Evolutionary conservation across 2,329 filamentous ascomycete genomes (phyloP).

Genomic region (Colletotrichum plurivorum): DNA sequence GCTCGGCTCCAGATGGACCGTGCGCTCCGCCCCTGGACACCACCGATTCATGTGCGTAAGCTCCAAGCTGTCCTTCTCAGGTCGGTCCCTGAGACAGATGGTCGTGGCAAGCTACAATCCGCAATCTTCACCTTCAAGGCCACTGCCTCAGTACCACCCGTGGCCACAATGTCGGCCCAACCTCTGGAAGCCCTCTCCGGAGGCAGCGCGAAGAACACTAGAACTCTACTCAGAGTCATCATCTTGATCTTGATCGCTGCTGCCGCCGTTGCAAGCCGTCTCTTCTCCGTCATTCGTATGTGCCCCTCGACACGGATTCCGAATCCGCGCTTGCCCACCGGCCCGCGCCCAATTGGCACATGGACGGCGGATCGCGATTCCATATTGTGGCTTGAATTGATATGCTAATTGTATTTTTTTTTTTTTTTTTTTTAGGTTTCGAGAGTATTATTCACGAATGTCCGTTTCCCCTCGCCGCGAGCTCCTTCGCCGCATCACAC

Average conservation of each 20-base stretch:
- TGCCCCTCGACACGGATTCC: slow-evolving; percentile 46
- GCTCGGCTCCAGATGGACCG: slow-evolving; percentile 34
- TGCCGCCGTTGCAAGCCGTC: slow-evolving; percentile 90
- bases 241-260: slow-evolving; percentile 94
- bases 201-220: slow-evolving; percentile 85
- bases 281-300: slow-evolving; percentile 98
- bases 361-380: not conserved
- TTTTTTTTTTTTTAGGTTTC: slow-evolving; percentile 75
- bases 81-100: slow-evolving; percentile 38
- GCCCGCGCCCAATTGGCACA: slow-evolving; percentile 22
- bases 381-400: not conserved
- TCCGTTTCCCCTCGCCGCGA: slow-evolving; percentile 64
- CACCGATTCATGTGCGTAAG: slow-evolving; percentile 47
- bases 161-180: slow-evolving; percentile 61
- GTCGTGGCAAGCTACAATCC: slow-evolving; percentile 37
- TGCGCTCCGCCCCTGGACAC: slow-evolving; percentile 35
- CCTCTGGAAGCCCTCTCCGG: slow-evolving; percentile 75
- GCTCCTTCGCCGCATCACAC: slow-evolving; percentile 39
- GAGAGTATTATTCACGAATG: slow-evolving; percentile 99
- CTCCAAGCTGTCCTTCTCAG: slow-evolving; percentile 62
- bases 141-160: slow-evolving; percentile 43
- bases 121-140: slow-evolving; percentile 39
- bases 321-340: not conserved
- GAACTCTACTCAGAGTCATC: slow-evolving; percentile 87
- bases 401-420: slow-evolving; percentile 49